A percentile compares a stretch with the other conserved stretches of the same genome.
These are phyloP conservation scores for Pleurotus pulmonarius DNA, from an alignment of 768 basidiomycete species.

Conservation along the genomic window DNA sequence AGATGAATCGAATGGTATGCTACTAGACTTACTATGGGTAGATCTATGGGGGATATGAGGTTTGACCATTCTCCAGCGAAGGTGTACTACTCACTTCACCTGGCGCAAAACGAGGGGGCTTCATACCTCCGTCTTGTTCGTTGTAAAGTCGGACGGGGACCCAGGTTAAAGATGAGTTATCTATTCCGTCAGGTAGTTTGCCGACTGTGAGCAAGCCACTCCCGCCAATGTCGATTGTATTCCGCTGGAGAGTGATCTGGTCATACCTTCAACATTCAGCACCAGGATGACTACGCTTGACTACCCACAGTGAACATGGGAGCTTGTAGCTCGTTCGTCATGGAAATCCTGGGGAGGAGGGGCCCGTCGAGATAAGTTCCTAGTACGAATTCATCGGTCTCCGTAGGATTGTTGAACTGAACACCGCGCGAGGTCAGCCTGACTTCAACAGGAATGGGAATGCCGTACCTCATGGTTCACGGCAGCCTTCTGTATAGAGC, in stretches of 20 bases:
- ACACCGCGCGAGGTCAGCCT: not conserved
- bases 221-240: slow-evolving; percentile 54
- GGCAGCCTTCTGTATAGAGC: slow-evolving; percentile 9
- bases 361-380: slow-evolving; percentile 38
- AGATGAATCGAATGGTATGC: too few species aligned
- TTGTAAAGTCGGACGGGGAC: slow-evolving; percentile 59
- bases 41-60: slow-evolving; percentile 21
- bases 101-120: slow-evolving; percentile 50
- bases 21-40: slow-evolving; percentile 31
- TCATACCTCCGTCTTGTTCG: slow-evolving; percentile 49
- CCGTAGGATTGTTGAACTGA: slow-evolving; percentile 15
- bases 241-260: slow-evolving; percentile 52
- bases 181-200: slow-evolving; percentile 51
- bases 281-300: not conserved
- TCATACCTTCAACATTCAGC: not conserved
- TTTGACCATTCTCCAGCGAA: slow-evolving; percentile 5
- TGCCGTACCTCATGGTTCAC: slow-evolving; percentile 18
- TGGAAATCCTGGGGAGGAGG: slow-evolving; percentile 42
- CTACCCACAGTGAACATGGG: slow-evolving; percentile 47
- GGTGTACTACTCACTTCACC: slow-evolving; percentile 41
- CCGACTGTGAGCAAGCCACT: slow-evolving; percentile 61
- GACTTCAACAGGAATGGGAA: not conserved
- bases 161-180: slow-evolving; percentile 61
- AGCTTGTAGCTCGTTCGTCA: slow-evolving; percentile 34
- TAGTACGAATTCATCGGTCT: slow-evolving; percentile 32